These are phyloP conservation scores for Diaporthe vexans DNA, from an alignment of 2,329 filamentous ascomycete species.

Conservation along the genomic window DNA sequence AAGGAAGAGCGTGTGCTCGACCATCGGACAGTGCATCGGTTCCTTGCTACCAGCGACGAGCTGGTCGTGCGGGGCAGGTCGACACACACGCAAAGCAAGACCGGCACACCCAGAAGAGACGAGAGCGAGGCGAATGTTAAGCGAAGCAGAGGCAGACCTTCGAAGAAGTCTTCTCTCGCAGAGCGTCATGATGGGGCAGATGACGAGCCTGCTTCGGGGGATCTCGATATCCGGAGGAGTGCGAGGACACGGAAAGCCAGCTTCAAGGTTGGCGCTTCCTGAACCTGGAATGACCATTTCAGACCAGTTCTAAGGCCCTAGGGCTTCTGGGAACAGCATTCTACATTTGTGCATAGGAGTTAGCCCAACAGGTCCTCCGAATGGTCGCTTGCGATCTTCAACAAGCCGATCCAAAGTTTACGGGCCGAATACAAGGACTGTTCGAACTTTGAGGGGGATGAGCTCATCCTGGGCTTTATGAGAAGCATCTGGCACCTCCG, in stretches of 20 bases:
- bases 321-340: not conserved
- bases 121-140: slow-evolving; percentile 12
- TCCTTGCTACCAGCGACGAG: slow-evolving; percentile 80
- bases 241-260: slow-evolving; percentile 37
- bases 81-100: slow-evolving; percentile 29
- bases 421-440: not conserved
- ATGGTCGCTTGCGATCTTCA: not conserved
- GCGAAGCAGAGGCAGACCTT: slow-evolving; percentile 6
- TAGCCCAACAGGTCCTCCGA: too few relatives aligned
- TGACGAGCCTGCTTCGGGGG: not conserved
- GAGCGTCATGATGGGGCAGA: not conserved
- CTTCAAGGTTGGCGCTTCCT: slow-evolving; percentile 21
- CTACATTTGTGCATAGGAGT: not conserved
- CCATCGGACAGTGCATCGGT: slow-evolving; percentile 89
- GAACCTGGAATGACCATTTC: not conserved
- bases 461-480: not conserved
- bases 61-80: slow-evolving; percentile 62
- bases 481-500: not conserved
- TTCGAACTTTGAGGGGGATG: not conserved
- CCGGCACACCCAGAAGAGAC: slow-evolving; percentile 29
- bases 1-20: slow-evolving; percentile 81
- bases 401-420: not conserved
- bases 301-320: not conserved
- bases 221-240: slow-evolving; percentile 37
- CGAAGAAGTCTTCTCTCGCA: slow-evolving; percentile 2